Evolutionary conservation across 768 basidiomycete genomes (phyloP).

Genomic region (Russula compacta): DNA sequence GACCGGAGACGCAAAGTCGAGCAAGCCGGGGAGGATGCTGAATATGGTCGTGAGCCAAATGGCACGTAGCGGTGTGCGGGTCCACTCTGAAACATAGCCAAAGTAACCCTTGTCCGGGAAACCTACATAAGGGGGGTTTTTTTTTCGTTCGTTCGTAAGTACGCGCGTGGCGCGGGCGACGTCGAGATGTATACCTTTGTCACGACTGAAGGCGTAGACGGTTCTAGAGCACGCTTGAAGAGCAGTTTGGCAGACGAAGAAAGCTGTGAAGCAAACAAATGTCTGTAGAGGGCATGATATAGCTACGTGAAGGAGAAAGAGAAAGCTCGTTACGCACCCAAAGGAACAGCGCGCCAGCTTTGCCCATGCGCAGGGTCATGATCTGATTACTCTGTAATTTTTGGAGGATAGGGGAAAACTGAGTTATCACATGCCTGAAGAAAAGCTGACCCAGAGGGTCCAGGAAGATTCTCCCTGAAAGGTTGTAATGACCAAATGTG

Average conservation of each 20-base stretch:
- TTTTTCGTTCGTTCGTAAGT: not conserved
- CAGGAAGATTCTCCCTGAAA: slow-evolving; percentile 52
- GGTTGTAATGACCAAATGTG: not conserved
- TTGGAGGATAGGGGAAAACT: not conserved
- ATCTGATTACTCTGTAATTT: slow-evolving; percentile 36
- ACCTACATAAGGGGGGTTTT: slow-evolving; percentile 37
- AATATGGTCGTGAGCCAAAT: slow-evolving; percentile 66
- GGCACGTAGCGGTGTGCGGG: slow-evolving; percentile 68
- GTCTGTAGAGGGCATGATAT: slow-evolving; percentile 29
- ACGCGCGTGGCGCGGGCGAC: not conserved
- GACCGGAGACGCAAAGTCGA: slow-evolving; percentile 67
- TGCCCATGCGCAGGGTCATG: slow-evolving; percentile 68
- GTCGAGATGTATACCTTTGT: slow-evolving; percentile 40
- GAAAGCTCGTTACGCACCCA: slow-evolving; percentile 42
- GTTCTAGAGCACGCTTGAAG: slow-evolving; percentile 78
- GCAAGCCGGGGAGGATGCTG: slow-evolving; percentile 59
- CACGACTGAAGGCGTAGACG: slow-evolving; percentile 78
- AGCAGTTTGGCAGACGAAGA: slow-evolving; percentile 75
- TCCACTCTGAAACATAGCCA: slow-evolving; percentile 50
- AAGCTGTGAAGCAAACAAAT: slow-evolving; percentile 78
- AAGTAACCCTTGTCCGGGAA: slow-evolving; percentile 76
- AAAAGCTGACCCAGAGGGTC: slow-evolving; percentile 62
- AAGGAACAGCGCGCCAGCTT: slow-evolving; percentile 61
- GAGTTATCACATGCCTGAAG: slow-evolving; percentile 38
- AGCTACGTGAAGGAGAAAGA: not conserved